Percentiles rank a stretch among this genome's conserved stretches.
Evolutionary conservation across 2,329 filamentous ascomycete species (phyloP).

Genomic region (Pseudocercospora vitis): DNA sequence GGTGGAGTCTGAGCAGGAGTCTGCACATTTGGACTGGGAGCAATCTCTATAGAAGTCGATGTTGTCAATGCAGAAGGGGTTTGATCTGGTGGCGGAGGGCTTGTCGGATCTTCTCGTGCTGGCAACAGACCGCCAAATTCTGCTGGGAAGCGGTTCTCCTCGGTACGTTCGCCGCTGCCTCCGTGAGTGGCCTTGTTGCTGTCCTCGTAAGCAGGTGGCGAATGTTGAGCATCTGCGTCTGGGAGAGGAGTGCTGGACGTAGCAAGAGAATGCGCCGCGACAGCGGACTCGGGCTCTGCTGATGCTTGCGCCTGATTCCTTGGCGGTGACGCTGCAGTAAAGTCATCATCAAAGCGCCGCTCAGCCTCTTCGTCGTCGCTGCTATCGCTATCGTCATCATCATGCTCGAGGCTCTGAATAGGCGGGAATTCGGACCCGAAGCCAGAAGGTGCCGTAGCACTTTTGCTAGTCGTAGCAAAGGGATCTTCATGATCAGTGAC

Average conservation of each 20-base stretch:
- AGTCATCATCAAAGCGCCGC: conserved; percentile 87
- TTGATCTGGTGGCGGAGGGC: conserved; percentile 14
- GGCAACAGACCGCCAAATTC: conserved; percentile 59
- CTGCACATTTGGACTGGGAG: conserved; percentile 14
- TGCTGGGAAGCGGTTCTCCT: conserved; percentile 48
- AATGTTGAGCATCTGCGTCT: conserved; percentile 55
- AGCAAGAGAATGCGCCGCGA: neutral
- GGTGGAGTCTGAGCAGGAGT: conserved; percentile 18
- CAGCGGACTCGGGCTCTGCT: conserved; percentile 4
- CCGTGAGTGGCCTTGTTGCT: conserved; percentile 39
- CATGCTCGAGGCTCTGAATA: conserved; percentile 79
- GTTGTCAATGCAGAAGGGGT: conserved; percentile 14
- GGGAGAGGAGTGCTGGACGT: conserved; percentile 46
- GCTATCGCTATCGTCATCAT: conserved; percentile 77
- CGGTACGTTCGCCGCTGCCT: conserved; percentile 31
- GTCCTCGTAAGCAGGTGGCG: conserved; percentile 59
- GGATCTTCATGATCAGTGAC: conserved; percentile 32
- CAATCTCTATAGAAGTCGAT: conserved; percentile 16
- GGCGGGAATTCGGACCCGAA: conserved; percentile 74
- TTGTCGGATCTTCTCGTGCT: conserved; percentile 54
- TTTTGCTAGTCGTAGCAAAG: conserved; percentile 51
- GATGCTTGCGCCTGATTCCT: conserved; percentile 12
- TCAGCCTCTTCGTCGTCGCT: conserved; percentile 61
- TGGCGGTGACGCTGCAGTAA: conserved; percentile 62
- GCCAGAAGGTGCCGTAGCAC: conserved; percentile 30